Conservation (phyloP, 1,284 basidiomycete genomes). For the Stygiomarasmius scandens region DNA sequence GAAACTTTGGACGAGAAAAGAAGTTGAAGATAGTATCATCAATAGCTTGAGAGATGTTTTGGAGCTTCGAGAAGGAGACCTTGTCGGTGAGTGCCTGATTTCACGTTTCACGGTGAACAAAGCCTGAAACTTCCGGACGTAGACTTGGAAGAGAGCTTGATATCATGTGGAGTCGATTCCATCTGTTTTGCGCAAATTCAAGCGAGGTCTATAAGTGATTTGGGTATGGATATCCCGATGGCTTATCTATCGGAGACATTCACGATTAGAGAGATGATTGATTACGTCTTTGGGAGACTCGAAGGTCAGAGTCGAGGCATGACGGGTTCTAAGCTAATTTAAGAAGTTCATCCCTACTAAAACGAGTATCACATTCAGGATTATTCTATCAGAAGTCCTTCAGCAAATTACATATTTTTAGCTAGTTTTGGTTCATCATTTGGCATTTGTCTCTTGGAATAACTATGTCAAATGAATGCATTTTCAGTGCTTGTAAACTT, state of each 20-base stretch:
- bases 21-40: background rate
- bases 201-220: constrained; percentile 27
- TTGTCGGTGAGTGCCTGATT: constrained; percentile 23
- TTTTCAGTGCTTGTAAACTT: too few species aligned
- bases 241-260: constrained; percentile 29
- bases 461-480: too few species aligned
- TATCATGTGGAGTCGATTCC: constrained; percentile 31
- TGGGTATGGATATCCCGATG: constrained; percentile 32
- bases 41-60: constrained; percentile 27
- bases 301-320: too few species aligned
- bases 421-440: too few species aligned
- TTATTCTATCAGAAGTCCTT: too few species aligned
- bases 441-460: too few species aligned
- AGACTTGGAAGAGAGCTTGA: constrained; percentile 30
- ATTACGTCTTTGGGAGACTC: background rate
- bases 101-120: too few species aligned
- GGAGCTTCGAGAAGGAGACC: constrained; percentile 26
- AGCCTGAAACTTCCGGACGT: background rate
- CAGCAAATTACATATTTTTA: too few species aligned
- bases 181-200: constrained; percentile 35
- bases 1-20: too few species aligned
- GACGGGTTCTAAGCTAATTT: too few species aligned
- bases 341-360: too few species aligned
- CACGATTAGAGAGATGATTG: constrained; percentile 2
- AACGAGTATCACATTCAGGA: too few species aligned